Percentiles rank a stretch among this genome's conserved stretches.
phyloP scores from a whole-genome alignment of 768 basidiomycete genomes.

The Lactifluus piperatus region DNA sequence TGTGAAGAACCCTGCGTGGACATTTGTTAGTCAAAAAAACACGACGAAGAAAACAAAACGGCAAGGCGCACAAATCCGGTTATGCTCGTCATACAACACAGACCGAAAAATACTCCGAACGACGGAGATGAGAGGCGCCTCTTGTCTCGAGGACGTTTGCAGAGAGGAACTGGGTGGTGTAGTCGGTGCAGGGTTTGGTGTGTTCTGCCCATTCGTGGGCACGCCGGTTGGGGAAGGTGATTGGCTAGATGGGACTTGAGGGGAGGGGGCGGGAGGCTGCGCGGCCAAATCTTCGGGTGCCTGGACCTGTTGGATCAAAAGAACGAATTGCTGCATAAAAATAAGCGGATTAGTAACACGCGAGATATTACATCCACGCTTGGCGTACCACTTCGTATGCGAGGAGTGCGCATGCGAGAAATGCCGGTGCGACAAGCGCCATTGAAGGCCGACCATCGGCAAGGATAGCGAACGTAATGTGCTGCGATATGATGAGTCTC shows the following conservation, averaged over 20 bases:
- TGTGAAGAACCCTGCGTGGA: conserved; percentile 48
- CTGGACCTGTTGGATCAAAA: conserved; percentile 76
- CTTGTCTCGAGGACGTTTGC: conserved; percentile 21
- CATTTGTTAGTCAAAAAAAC: conserved; percentile 11
- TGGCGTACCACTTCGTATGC: conserved; percentile 68
- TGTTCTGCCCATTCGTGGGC: not conserved
- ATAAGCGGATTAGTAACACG: not conserved
- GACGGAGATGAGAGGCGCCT: conserved; percentile 25
- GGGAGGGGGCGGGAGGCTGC: conserved; percentile 20
- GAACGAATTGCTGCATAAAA: conserved; percentile 64
- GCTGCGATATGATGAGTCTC: conserved; percentile 28
- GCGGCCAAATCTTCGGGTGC: conserved; percentile 51
- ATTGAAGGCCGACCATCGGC: conserved; percentile 76
- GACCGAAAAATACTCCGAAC: conserved; percentile 48
- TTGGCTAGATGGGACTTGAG: conserved; percentile 8
- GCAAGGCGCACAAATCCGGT: conserved; percentile 50
- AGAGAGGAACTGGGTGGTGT: not conserved
- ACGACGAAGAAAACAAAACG: not conserved
- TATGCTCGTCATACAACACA: conserved; percentile 59
- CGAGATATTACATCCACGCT: not conserved
- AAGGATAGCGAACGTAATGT: conserved; percentile 81
- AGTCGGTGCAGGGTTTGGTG: conserved; percentile 17
- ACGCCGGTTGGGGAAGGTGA: conserved; percentile 8
- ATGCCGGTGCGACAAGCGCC: conserved; percentile 76
- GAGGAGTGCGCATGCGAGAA: conserved; percentile 71